A percentile compares a stretch with the other conserved stretches of the same genome.
phyloP scores from a whole-genome alignment of 306 rosid species.

The Fragaria iinumae region DNA sequence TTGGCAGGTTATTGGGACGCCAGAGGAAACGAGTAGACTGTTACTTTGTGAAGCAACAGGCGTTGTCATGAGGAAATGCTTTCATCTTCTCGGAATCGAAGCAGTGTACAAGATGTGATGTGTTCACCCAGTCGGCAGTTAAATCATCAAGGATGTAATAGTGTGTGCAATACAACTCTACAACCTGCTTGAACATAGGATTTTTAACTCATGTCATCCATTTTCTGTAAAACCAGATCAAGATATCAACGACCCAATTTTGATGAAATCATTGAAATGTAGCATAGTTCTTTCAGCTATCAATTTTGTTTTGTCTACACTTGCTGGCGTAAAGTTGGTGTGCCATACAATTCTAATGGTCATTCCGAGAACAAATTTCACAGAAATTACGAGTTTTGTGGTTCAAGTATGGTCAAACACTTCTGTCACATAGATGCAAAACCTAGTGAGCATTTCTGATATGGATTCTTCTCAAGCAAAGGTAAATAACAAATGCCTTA shows the following conservation, averaged over 20 bases:
- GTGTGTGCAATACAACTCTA: not conserved
- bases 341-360: not conserved
- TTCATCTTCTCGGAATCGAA: slow-evolving; percentile 74
- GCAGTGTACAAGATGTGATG: slow-evolving; percentile 85
- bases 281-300: not conserved
- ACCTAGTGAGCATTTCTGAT: not conserved
- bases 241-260: not conserved
- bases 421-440: too few relatives aligned
- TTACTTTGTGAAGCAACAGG: slow-evolving; percentile 95
- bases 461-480: not conserved
- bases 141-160: slow-evolving; percentile 25
- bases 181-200: not conserved
- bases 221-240: slow-evolving; percentile 1
- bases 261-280: not conserved
- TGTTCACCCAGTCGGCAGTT: not conserved
- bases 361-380: too few relatives aligned
- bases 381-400: too few relatives aligned
- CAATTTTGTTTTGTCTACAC: not conserved
- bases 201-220: not conserved
- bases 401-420: too few relatives aligned
- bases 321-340: not conserved
- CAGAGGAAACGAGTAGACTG: slow-evolving; percentile 87
- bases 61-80: slow-evolving; percentile 84
- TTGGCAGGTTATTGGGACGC: slow-evolving; percentile 72
- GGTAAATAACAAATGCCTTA: too few relatives aligned